These are phyloP conservation scores for Vigna unguiculata DNA, from an alignment of 306 rosid species.

Conservation along the genomic window DNA sequence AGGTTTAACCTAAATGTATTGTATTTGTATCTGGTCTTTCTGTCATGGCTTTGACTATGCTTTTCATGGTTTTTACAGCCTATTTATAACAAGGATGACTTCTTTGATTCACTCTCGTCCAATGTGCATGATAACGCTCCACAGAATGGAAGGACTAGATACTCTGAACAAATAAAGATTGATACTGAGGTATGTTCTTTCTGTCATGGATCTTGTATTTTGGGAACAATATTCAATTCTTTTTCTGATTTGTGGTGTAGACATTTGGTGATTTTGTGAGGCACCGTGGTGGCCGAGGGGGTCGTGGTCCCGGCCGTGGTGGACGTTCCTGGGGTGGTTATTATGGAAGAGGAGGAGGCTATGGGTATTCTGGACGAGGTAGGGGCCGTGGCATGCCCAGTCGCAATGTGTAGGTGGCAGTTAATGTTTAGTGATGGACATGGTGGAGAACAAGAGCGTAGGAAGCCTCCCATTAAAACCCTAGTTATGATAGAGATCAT, in stretches of 20 bases:
- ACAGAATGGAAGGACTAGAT: slow-evolving; percentile 82
- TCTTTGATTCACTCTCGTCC: slow-evolving; percentile 82
- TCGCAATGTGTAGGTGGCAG: slow-evolving; percentile 47
- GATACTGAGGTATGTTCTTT: slow-evolving; percentile 74
- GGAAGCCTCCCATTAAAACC: slow-evolving; percentile 30
- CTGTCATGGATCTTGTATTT: slow-evolving; percentile 26
- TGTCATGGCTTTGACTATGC: slow-evolving; percentile 31
- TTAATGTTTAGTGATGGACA: slow-evolving; percentile 33
- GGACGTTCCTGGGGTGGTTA: slow-evolving; percentile 84
- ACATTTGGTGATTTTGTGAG: slow-evolving; percentile 86
- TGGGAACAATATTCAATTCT: slow-evolving; percentile 25
- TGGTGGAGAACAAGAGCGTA: slow-evolving; percentile 36
- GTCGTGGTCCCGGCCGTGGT: slow-evolving; percentile 78
- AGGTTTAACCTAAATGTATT: not conserved
- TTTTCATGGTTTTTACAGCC: slow-evolving; percentile 58
- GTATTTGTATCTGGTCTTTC: not conserved
- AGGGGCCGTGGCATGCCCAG: slow-evolving; percentile 69
- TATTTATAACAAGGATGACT: slow-evolving; percentile 87
- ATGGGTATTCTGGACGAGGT: slow-evolving; percentile 74
- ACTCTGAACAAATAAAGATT: slow-evolving; percentile 82
- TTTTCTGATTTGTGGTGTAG: slow-evolving; percentile 60
- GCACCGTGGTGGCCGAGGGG: slow-evolving; percentile 84
- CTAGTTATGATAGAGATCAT: slow-evolving; percentile 37
- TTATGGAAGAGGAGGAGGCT: slow-evolving; percentile 78
- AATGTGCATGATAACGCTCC: slow-evolving; percentile 52